These are phyloP conservation scores for Vickermania spadyakhi DNA, from an alignment of 208 protist genomes.

Conservation along the genomic window DNA sequence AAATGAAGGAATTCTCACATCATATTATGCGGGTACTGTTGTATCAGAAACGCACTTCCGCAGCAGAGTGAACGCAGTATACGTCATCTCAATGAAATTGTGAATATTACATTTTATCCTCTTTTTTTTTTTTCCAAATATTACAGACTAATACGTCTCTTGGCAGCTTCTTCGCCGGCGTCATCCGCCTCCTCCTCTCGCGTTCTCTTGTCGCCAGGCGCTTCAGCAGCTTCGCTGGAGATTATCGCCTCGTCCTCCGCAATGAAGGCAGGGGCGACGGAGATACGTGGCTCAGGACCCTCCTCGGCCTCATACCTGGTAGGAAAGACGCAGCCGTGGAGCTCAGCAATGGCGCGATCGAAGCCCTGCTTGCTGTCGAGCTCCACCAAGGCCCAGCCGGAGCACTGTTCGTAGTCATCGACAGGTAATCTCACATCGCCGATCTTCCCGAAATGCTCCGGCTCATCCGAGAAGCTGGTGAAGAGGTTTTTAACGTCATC, in stretches of 20 bases:
- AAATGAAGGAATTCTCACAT: no score
- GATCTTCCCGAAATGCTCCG: conserved; percentile 52
- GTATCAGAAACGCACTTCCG: no score
- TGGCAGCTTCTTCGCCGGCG: no score
- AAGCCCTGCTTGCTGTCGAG: conserved; percentile 43
- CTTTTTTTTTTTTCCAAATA: no score
- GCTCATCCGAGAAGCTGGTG: conserved; percentile 26
- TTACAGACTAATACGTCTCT: no score
- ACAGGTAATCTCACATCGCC: conserved; percentile 60
- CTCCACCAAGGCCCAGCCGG: conserved; percentile 77
- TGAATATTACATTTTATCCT: no score
- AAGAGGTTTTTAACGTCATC: conserved; percentile 63
- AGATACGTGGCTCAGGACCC: conserved; percentile 5
- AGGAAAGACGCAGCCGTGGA: conserved; percentile 36
- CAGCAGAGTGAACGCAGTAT: no score
- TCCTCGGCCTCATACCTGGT: conserved; percentile 11
- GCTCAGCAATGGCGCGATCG: conserved; percentile 41
- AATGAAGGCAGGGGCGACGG: conserved; percentile 56
- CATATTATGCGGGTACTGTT: no score
- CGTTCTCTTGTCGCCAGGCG: conserved; percentile 1
- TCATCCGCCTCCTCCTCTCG: neutral
- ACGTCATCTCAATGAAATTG: no score
- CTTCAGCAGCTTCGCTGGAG: conserved; percentile 11
- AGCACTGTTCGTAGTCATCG: conserved; percentile 52
- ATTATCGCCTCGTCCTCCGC: conserved; percentile 55